Conservation (phyloP, 345 rosid genomes). For the Linum trigynum region DNA sequence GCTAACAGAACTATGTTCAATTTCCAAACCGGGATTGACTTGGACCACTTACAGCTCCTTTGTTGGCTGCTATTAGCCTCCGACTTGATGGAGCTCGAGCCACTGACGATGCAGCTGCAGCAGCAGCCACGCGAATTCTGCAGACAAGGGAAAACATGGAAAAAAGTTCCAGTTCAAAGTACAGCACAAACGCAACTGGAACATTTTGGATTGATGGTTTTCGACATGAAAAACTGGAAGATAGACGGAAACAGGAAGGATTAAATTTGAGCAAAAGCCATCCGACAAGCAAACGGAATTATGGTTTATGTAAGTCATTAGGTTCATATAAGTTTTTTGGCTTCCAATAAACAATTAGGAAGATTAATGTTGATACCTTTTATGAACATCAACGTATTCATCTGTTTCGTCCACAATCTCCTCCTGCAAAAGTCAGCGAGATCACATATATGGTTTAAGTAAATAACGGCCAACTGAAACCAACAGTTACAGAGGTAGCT, state of each 20-base stretch:
- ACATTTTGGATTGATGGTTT: too few species aligned
- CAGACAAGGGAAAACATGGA: slow-evolving; percentile 8
- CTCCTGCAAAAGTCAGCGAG: slow-evolving; percentile 38
- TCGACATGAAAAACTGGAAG: too few species aligned
- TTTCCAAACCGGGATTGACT: background rate
- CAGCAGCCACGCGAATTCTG: slow-evolving; percentile 97
- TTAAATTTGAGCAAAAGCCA: too few species aligned
- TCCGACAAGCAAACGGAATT: too few species aligned
- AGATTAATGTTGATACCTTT: too few species aligned
- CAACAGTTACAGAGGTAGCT: background rate
- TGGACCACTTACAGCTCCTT: slow-evolving; percentile 40
- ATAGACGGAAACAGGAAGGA: too few species aligned
- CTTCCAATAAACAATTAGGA: too few species aligned
- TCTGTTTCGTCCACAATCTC: slow-evolving; percentile 99
- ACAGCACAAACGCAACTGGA: background rate
- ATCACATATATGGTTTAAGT: background rate
- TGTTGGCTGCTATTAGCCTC: slow-evolving; percentile 44
- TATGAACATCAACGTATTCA: slow-evolving; percentile 93
- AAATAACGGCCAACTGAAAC: slow-evolving; percentile 1
- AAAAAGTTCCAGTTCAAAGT: background rate
- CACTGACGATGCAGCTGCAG: slow-evolving; percentile 70
- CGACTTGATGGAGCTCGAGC: slow-evolving; percentile 81
- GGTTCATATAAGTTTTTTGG: too few species aligned
- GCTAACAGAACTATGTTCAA: too few species aligned
- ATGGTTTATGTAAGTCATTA: background rate